Conservation (phyloP, 176 grass and related monocot species). For the Bolboschoenus planiculmis region DNA sequence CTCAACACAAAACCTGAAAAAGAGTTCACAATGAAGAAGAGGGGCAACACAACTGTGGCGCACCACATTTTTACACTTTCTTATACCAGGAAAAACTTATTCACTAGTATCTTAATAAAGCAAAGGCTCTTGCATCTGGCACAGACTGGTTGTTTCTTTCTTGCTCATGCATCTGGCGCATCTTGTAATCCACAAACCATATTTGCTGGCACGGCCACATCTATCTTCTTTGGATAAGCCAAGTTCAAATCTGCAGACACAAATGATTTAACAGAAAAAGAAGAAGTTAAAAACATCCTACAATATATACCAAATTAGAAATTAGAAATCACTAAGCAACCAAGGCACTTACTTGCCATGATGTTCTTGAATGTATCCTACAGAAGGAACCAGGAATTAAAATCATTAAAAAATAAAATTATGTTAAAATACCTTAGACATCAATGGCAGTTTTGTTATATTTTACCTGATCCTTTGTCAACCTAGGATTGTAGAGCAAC, state of each 20-base stretch:
- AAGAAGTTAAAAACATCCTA: constrained; percentile 18
- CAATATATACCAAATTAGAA: neutral
- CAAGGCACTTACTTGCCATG: constrained; percentile 70
- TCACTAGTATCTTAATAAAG: neutral
- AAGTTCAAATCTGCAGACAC: constrained; percentile 65
- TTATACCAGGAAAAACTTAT: neutral
- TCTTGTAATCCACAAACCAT: constrained; percentile 82
- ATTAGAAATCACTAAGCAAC: neutral
- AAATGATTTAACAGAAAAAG: constrained; percentile 2
- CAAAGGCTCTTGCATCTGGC: neutral
- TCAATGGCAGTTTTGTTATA: neutral
- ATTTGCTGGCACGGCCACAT: constrained; percentile 74
- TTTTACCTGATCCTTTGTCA: constrained; percentile 78
- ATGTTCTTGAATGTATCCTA: constrained; percentile 78
- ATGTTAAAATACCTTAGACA: neutral
- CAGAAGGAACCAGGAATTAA: constrained; percentile 17
- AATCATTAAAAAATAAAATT: constrained; percentile 7
- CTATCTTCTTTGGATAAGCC: constrained; percentile 89
- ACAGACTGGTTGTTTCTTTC: too few species aligned
- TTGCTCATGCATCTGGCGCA: constrained; percentile 42
- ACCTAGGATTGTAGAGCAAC: constrained; percentile 59
- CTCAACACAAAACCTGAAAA: neutral
- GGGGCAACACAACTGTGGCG: neutral
- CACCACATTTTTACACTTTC: neutral
- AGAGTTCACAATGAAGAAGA: neutral